Conservation (phyloP, 257 asterid genomes). For the Solanum habrochaites region DNA sequence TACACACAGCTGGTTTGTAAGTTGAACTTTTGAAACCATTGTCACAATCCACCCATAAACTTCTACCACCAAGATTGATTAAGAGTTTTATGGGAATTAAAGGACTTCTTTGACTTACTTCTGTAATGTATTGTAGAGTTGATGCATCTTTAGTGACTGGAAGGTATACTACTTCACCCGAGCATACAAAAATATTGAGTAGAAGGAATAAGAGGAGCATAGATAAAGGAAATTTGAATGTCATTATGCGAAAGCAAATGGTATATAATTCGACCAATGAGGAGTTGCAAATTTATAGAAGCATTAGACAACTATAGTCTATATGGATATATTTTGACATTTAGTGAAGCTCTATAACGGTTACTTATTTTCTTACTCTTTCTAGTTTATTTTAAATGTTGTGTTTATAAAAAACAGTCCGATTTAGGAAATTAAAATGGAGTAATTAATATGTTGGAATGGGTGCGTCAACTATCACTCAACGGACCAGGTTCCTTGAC, state of each 20-base stretch:
- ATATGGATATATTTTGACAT: neutral
- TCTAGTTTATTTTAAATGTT: neutral
- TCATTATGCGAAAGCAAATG: neutral
- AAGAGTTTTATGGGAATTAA: no score
- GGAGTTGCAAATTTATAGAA: neutral
- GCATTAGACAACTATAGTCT: neutral
- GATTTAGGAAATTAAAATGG: neutral
- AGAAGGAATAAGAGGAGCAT: neutral
- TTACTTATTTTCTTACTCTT: neutral
- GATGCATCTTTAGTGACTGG: no score
- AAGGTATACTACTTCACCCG: neutral
- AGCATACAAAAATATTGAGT: neutral
- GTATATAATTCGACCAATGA: neutral
- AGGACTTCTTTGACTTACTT: no score
- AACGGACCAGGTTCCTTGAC: no score
- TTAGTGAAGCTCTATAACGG: neutral
- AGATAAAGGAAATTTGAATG: neutral
- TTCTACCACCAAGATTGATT: no score
- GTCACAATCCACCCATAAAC: no score
- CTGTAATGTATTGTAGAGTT: no score
- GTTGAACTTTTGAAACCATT: no score
- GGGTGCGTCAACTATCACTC: no score
- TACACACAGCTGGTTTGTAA: no score
- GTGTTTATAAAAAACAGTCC: neutral
- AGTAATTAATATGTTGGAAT: no score